Evolutionary conservation across 768 basidiomycete species (phyloP), one percentile per base, ranked within the genome.

Genomic region (Kwoniella pini): DNA sequence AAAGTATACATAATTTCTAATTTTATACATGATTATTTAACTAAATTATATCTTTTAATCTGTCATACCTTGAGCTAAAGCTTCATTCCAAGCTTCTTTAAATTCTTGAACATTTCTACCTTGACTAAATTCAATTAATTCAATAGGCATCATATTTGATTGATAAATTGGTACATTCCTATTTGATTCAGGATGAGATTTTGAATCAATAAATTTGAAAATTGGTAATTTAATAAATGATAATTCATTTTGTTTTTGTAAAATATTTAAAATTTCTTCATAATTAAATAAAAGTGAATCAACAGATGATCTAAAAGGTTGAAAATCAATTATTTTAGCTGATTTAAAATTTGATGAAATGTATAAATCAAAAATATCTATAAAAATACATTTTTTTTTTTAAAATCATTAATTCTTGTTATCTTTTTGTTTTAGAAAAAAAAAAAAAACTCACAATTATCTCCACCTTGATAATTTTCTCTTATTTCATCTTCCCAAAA

Each of bases 81-180:
- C 73, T 21, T 77, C 76, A 44, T 71, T 68, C 79, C 79, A 81
- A 15, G 74, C 74, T 17, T 85, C 82, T 2, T 87, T 85, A 76
- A 96, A 96, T 52, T 88, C 87, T 24, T 83, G 81, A 22, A 91
- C 83, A 63, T 83, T 83, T 49, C 83, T 81, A 3, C 93, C 94
- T 50, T 83, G 83, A 67, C 91, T 87, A 70, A 96, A 76, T 50
- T 82, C 83, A n/a, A 95, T 79, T 3, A 89, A 90, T 70, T 98
- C 94, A 48, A 91, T 83, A 9, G 94, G 95, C 30, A 94, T 82
- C 87, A 92, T 94, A 70, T 92, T 95, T 76, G 90, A 89, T 65
- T 88, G 88, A 72, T 89, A 81, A 0, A 83, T 80, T 1, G 94
- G 94, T 1, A 86, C 84, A 63, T 86, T 89, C 33, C 83, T 81